These are phyloP conservation scores for Nissolia schottii DNA, from an alignment of 306 rosid species.

Conservation along the genomic window DNA sequence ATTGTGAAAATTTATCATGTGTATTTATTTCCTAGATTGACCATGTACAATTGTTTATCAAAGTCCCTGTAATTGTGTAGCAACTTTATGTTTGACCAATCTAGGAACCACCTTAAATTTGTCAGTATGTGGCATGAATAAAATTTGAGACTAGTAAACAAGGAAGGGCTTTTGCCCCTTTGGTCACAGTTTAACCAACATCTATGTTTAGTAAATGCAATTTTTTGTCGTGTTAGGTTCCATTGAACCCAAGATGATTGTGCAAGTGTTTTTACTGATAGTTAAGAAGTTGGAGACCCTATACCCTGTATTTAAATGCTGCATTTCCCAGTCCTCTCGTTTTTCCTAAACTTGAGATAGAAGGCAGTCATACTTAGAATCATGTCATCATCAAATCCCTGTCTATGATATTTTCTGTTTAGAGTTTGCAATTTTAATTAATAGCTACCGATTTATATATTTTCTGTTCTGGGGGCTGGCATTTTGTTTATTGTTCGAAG, in stretches of 20 bases:
- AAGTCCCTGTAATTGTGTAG: not conserved
- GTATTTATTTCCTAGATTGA: not conserved
- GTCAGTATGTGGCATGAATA: not conserved
- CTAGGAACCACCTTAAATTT: not conserved
- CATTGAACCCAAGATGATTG: not conserved
- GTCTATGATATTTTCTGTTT: not conserved
- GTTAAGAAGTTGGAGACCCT: conserved; percentile 5
- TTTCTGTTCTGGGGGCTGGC: not conserved
- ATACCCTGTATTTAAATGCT: not conserved
- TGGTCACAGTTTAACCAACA: not conserved
- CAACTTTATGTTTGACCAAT: not conserved
- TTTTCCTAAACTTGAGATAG: not conserved
- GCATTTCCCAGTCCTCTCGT: not conserved
- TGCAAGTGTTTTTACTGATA: not conserved
- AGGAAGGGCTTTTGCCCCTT: not conserved
- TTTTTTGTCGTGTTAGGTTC: not conserved
- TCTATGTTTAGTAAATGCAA: not conserved
- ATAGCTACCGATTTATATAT: not conserved
- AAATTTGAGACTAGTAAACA: conserved; percentile 4
- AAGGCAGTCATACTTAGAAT: not conserved
- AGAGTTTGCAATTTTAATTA: not conserved
- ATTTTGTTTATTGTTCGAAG: not conserved
- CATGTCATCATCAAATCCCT: not conserved
- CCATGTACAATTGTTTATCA: not conserved
- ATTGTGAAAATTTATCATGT: not conserved